These are phyloP conservation scores for Dioscorea cayenensis DNA, from an alignment of 116 monocot genomes.

Conservation along the genomic window DNA sequence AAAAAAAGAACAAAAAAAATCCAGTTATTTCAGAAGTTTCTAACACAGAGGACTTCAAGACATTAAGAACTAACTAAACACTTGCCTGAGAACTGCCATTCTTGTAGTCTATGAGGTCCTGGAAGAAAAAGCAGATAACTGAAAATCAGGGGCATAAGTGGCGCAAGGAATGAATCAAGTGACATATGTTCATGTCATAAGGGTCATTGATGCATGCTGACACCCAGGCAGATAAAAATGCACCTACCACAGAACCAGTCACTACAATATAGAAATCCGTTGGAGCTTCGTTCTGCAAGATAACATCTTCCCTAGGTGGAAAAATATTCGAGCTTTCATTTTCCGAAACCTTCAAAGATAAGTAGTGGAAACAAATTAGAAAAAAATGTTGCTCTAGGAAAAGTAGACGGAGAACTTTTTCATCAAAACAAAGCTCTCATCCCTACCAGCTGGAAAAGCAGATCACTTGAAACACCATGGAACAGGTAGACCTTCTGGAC, in stretches of 20 bases:
- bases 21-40: background rate
- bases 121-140: background rate
- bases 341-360: slow-evolving; percentile 29
- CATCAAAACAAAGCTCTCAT: background rate
- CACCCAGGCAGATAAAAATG: too few relatives aligned
- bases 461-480: slow-evolving; percentile 69
- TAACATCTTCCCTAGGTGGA: slow-evolving; percentile 37
- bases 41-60: background rate
- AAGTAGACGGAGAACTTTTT: background rate
- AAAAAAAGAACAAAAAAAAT: background rate
- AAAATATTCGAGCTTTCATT: slow-evolving; percentile 43
- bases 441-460: slow-evolving; percentile 83
- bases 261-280: slow-evolving; percentile 20
- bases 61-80: background rate
- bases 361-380: background rate
- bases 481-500: slow-evolving; percentile 78
- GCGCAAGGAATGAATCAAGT: background rate
- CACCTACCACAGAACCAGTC: slow-evolving; percentile 15
- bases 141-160: background rate
- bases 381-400: background rate
- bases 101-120: slow-evolving; percentile 17
- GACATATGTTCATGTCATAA: too few relatives aligned
- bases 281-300: slow-evolving; percentile 37
- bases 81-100: slow-evolving; percentile 11
- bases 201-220: too few relatives aligned